Percentiles rank a stretch among this genome's conserved stretches.
Evolutionary conservation across 192 early-diverging fungal species (phyloP).

Genomic region (Rhizoclosmatium globosum): DNA sequence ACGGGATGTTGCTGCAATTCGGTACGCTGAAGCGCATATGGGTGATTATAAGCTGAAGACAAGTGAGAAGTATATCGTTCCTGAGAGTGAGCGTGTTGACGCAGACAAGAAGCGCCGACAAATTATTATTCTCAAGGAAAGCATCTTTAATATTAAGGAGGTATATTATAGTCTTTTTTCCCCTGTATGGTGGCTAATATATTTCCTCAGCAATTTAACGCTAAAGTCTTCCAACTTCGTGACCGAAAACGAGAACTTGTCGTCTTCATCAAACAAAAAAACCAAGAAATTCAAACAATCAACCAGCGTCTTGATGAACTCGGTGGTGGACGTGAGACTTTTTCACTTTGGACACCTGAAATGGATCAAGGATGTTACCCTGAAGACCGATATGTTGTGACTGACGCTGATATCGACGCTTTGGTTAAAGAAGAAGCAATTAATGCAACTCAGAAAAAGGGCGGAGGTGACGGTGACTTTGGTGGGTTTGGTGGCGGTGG

Average conservation of each 20-base stretch:
- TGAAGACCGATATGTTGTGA: constrained; percentile 59
- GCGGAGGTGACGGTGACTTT: constrained; percentile 44
- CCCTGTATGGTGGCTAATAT: background rate
- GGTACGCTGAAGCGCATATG: constrained; percentile 66
- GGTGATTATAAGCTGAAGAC: constrained; percentile 75
- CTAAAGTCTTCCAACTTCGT: constrained; percentile 50
- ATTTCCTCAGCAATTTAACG: constrained; percentile 54
- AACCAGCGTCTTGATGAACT: constrained; percentile 48
- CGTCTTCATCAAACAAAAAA: constrained; percentile 43
- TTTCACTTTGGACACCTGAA: constrained; percentile 35
- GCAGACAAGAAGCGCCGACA: constrained; percentile 71
- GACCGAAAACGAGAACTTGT: constrained; percentile 47
- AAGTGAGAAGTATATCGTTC: constrained; percentile 73
- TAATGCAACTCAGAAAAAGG: constrained; percentile 36
- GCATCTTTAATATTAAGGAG: constrained; percentile 64
- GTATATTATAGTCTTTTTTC: constrained; percentile 36
- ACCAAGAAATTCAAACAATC: constrained; percentile 44
- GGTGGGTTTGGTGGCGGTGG: constrained; percentile 53
- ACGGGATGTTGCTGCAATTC: constrained; percentile 63
- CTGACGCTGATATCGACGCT: constrained; percentile 53
- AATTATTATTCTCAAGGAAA: constrained; percentile 62
- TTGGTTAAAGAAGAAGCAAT: constrained; percentile 49
- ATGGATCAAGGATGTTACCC: constrained; percentile 60
- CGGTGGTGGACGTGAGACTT: constrained; percentile 31
- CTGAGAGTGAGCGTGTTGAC: constrained; percentile 70